These are phyloP conservation scores for Fusarium setosum DNA, from an alignment of 2,329 filamentous ascomycete species.

Conservation along the genomic window DNA sequence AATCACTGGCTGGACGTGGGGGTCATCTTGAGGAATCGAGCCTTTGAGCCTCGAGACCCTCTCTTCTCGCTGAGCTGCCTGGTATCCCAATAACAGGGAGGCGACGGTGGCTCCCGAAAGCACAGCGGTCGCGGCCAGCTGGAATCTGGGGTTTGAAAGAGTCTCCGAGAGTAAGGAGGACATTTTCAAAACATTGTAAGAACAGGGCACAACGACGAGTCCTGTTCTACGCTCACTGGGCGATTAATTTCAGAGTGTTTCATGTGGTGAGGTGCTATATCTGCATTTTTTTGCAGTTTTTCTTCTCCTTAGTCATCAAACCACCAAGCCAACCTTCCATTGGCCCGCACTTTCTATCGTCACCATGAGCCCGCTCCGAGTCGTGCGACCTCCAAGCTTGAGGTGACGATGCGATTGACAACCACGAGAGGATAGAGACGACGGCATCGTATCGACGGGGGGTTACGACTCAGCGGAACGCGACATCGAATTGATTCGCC, in stretches of 20 bases:
- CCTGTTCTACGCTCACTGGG: background rate
- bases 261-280: too few relatives aligned
- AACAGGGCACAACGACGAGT: slow-evolving; percentile 1
- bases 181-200: slow-evolving; percentile 47
- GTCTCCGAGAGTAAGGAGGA: slow-evolving; percentile 57
- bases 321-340: slow-evolving; percentile 4
- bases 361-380: slow-evolving; percentile 11
- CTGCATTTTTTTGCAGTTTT: too few relatives aligned
- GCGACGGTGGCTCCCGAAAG: slow-evolving; percentile 71
- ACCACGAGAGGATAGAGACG: background rate
- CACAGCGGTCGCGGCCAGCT: slow-evolving; percentile 78
- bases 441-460: background rate
- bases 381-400: slow-evolving; percentile 2
- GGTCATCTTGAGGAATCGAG: slow-evolving; percentile 61
- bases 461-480: background rate
- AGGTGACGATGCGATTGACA: slow-evolving; percentile 9
- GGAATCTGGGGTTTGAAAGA: slow-evolving; percentile 61
- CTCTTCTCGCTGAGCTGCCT: slow-evolving; percentile 66
- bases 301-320: too few relatives aligned
- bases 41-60: slow-evolving; percentile 68
- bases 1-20: slow-evolving; percentile 37
- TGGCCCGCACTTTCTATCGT: slow-evolving; percentile 25
- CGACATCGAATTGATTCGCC: background rate
- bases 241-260: too few relatives aligned
- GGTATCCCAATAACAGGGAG: slow-evolving; percentile 70